Evolutionary conservation across 2,329 filamentous ascomycete species (phyloP).

Genomic region (Neofusicoccum laricinum): DNA sequence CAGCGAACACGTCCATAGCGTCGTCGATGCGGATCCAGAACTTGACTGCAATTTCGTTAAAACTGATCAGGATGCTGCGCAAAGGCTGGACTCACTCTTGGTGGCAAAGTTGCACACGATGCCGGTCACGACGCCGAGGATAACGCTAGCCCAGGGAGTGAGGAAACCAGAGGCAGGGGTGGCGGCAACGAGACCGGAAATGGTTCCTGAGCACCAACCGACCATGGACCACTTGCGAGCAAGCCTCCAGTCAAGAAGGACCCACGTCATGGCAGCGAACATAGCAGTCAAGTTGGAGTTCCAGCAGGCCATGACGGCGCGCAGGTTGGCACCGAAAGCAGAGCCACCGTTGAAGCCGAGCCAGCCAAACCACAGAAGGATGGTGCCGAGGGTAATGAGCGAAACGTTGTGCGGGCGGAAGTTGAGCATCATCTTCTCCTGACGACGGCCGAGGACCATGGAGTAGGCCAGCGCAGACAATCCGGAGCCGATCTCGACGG

Average conservation of each 20-base stretch:
- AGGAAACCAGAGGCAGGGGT: conserved; percentile 82
- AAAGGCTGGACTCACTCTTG: conserved; percentile 63
- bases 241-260: conserved; percentile 90
- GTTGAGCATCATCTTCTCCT: conserved; percentile 94
- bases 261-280: conserved; percentile 91
- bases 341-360: conserved; percentile 98
- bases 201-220: conserved; percentile 86
- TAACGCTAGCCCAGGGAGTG: conserved; percentile 61
- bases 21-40: conserved; percentile 80
- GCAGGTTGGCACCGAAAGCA: conserved; percentile 87
- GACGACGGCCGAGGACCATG: conserved; percentile 88
- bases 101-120: conserved; percentile 80
- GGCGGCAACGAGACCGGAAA: conserved; percentile 83
- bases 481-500: conserved; percentile 95
- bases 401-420: conserved; percentile 99
- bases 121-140: conserved; percentile 61
- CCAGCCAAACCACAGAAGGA: conserved; percentile 98
- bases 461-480: conserved; percentile 93
- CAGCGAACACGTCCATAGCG: conserved; percentile 85
- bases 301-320: conserved; percentile 96
- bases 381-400: conserved; percentile 89
- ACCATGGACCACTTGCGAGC: conserved; percentile 94
- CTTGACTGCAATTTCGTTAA: conserved; percentile 51
- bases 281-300: conserved; percentile 92
- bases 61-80: not conserved